Evolutionary conservation across 371 early-diverging fungal species (phyloP).

Genomic region (Coemansia sp.): DNA sequence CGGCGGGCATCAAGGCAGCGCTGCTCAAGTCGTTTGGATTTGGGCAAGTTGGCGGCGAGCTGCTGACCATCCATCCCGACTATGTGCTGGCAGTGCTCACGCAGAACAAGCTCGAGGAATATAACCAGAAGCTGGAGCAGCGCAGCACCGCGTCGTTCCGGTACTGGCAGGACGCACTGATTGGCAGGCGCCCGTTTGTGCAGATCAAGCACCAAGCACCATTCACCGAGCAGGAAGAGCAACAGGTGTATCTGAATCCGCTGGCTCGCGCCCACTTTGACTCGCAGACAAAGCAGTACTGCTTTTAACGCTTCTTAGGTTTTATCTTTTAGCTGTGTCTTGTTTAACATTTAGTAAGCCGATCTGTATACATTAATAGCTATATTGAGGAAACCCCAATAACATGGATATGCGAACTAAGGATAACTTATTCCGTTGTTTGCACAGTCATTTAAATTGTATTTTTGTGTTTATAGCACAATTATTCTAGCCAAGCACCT

Average conservation of each 20-base stretch:
- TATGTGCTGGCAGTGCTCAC: slow-evolving; percentile 80
- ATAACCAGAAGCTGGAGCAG: slow-evolving; percentile 65
- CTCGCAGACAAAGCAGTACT: background rate
- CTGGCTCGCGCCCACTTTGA: slow-evolving; percentile 59
- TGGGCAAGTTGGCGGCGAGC: slow-evolving; percentile 94
- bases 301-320: background rate
- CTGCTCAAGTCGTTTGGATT: slow-evolving; percentile 93
- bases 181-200: slow-evolving; percentile 78
- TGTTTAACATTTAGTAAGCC: too few species aligned
- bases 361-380: background rate
- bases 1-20: slow-evolving; percentile 91
- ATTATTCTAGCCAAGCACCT: too few species aligned
- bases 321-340: background rate
- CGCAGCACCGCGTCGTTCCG: slow-evolving; percentile 81
- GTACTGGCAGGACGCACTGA: slow-evolving; percentile 85
- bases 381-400: background rate
- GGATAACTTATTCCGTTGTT: background rate
- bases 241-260: slow-evolving; percentile 84
- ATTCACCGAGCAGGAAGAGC: slow-evolving; percentile 79
- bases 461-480: too few species aligned
- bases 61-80: slow-evolving; percentile 74
- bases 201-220: slow-evolving; percentile 88
- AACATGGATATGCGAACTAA: background rate
- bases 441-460: too few species aligned
- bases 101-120: slow-evolving; percentile 66